Base-by-base conservation (phyloP, 345 rosid species). In the Raphanus sativus region DNA sequence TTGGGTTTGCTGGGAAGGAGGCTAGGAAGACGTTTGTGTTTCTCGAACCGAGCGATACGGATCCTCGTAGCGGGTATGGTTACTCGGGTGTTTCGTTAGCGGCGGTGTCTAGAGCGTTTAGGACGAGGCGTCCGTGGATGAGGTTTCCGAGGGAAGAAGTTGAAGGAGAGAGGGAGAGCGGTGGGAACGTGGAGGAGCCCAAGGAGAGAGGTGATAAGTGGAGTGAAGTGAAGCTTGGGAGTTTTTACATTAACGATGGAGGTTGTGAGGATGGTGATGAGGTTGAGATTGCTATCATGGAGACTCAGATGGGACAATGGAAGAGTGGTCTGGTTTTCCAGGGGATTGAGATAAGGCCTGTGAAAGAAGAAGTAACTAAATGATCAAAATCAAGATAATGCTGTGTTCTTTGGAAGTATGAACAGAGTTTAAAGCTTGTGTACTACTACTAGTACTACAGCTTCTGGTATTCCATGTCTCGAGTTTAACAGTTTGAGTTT, bases 341-440 rank as follows among this genome's bases (percentile, higher is more conserved):
- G 34, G 95, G 97, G 4, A 78, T 89, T 2, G 95, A 91, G 69
- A 62, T 90, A 10, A 86, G 90, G 76, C 93, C 95, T 11, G 0
- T 28, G 83, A 75, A 45, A 61, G 33, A 65, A 71, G 62, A 26
- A 13, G 71, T 52, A 13, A 16, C 45, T 16, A 48, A 50, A 17
- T 50, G 28, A 63, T 3, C 34, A 10, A 25, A 2, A 11, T 70
- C 1, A 1, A 40, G 4, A 13, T 12, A 3, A 7, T 4, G 17
- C 36, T 60, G 42, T 61, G 29, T 34, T 61, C 5, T 5, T 21
- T 28, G 30, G 4, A 34, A 36, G 52, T 70, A 56, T 56, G 13
- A 33, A 56, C 29, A 55, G 7, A 60, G 42, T 38, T 26, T 42
- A n/a, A 42, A 71, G 42, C 67, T 71, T 28, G 58, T 70, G 34